Base-by-base conservation (phyloP, 108 stramenopile species). In the Conticribra weissflogii region DNA sequence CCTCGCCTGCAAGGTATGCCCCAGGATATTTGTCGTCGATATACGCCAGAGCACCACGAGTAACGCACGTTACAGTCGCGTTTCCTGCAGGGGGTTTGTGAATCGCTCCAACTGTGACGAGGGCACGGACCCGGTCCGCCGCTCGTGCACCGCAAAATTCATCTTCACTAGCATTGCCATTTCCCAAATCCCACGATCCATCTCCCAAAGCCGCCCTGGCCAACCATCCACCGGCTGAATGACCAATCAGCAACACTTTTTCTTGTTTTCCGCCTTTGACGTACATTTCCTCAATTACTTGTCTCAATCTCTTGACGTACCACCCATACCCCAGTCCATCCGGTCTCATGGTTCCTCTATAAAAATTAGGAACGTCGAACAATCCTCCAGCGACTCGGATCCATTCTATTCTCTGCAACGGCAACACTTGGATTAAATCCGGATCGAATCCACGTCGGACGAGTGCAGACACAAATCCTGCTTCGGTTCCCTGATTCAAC, bases 161-260 rank as follows among this genome's bases (percentile, higher is more conserved):
- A 36, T 29, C 41, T 24, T 33, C 28, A 23, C 55, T 56, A 12
- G 62, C 47, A 48, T 62, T 59, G 32, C 62, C 74, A 41, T 68
- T 56, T 17, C 60, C 69, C 23, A 19, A 69, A 23, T 73, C 79
- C 85, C 86, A 85, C 18, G 71, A 59, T 33, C 86, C 84, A 61
- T 85, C 86, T 4, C 87, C 94, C 63, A 97, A 46, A 17, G 94
- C 89, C 3, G 96, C 94, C 21, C 96, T 82, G 9, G 86, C 93
- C 60, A 97, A 70, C 96, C 96, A 97, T 7, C 96, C 96, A 1
- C 96, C 96, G 0, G 96, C 96, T 4, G 82, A 84, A 70, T 96
- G 95, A 1, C 85, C 92, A 44, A 96, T 61, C 24, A 97, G 22
- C 14, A 96, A 7, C 0, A 90, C 85, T 50, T 81, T 85, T 19